Percentiles rank a stretch among this genome's conserved stretches.
Evolutionary conservation across 257 asterid species (phyloP).

Genomic region (Solanum peruvianum): DNA sequence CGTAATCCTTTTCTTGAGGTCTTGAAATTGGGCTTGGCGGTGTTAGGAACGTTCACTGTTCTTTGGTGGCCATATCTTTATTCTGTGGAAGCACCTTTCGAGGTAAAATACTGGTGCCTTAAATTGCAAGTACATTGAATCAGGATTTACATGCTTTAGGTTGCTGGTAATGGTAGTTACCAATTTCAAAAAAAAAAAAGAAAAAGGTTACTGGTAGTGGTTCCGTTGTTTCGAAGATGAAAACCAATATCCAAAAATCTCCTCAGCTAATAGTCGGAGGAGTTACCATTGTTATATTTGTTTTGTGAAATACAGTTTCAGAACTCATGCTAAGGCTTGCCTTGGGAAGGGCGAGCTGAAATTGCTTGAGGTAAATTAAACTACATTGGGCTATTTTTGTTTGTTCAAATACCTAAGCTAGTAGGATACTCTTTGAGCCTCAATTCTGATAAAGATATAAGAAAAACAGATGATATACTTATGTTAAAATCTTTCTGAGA

Average conservation of each 20-base stretch:
- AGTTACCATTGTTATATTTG: neutral
- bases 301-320: neutral
- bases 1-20: conserved; percentile 47
- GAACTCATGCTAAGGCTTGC: neutral
- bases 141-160: neutral
- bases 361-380: neutral
- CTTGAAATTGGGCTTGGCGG: conserved; percentile 66
- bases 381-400: neutral
- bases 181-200: too few relatives aligned
- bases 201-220: neutral
- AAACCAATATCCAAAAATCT: neutral
- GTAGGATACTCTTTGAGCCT: neutral
- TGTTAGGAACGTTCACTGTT: conserved; percentile 72
- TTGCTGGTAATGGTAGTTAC: neutral
- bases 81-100: conserved; percentile 53
- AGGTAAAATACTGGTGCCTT: conserved; percentile 31
- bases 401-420: neutral
- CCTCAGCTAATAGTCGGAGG: neutral
- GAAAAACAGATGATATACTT: neutral
- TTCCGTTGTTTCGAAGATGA: neutral
- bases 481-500: neutral
- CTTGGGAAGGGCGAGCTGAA: neutral
- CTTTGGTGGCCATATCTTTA: conserved; percentile 89
- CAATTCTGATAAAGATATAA: neutral
- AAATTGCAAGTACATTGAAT: neutral